Evolutionary conservation across 106 monocot species (phyloP).

Genomic region (Dendrobium nobile): DNA sequence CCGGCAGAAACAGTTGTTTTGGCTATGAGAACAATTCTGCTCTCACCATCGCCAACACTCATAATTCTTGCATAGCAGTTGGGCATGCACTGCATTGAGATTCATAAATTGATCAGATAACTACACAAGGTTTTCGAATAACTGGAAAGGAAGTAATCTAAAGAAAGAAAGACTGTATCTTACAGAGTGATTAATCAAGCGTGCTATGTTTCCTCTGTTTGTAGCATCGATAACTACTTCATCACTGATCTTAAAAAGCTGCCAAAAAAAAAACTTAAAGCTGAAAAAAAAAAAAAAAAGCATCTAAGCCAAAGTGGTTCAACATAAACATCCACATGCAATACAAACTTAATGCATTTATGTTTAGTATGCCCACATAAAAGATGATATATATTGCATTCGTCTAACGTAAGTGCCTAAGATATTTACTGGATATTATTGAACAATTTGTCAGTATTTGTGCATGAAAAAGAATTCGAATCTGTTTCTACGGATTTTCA

Average conservation of each 20-base stretch:
- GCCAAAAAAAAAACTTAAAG: constrained; percentile 7
- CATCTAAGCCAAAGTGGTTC: neutral
- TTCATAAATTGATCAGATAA: neutral
- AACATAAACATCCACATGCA: neutral
- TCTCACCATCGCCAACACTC: constrained; percentile 77
- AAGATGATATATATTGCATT: no score
- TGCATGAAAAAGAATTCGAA: no score
- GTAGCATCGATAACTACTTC: constrained; percentile 97
- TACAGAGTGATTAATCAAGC: constrained; percentile 95
- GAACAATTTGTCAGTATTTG: no score
- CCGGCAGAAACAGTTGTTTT: constrained; percentile 67
- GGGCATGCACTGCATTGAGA: constrained; percentile 74
- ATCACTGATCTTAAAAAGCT: constrained; percentile 97
- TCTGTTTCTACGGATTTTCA: no score
- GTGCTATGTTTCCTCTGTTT: constrained; percentile 89
- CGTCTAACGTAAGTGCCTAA: no score
- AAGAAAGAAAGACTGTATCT: constrained; percentile 12
- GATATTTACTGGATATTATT: no score
- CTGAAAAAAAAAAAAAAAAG: neutral
- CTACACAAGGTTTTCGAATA: neutral
- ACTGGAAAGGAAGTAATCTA: neutral
- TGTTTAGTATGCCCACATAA: neutral
- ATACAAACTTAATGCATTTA: neutral
- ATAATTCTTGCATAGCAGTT: constrained; percentile 98
- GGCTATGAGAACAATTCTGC: constrained; percentile 84